phyloP scores from a whole-genome alignment of 352 stramenopile genomes.

The Phytophthora ohioensis region DNA sequence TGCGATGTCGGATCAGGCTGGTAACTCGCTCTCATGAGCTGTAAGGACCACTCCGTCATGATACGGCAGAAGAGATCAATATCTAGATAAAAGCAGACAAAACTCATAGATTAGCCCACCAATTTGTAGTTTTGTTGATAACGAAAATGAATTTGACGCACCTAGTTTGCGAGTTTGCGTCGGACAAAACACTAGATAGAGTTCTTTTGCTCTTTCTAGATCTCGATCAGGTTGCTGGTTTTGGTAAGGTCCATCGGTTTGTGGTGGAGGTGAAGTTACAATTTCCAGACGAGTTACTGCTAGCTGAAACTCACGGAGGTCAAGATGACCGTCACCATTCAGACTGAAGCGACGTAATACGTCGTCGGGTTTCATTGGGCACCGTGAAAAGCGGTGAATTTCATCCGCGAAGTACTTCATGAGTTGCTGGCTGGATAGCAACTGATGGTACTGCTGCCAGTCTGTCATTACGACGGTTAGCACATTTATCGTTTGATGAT shows the following conservation, averaged over 20 bases:
- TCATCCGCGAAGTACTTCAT: constrained; percentile 72
- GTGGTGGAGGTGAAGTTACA: constrained; percentile 24
- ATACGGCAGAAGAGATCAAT: constrained; percentile 86
- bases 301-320: constrained; percentile 80
- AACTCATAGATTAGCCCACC: background rate
- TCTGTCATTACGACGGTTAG: constrained; percentile 37
- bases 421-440: constrained; percentile 63
- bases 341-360: constrained; percentile 78
- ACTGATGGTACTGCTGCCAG: constrained; percentile 77
- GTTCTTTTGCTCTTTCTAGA: constrained; percentile 51
- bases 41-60: constrained; percentile 81
- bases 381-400: constrained; percentile 66
- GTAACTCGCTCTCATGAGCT: constrained; percentile 61
- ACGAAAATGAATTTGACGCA: constrained; percentile 11
- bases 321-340: constrained; percentile 77
- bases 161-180: constrained; percentile 70
- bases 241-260: constrained; percentile 8
- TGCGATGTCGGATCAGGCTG: constrained; percentile 31
- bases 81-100: constrained; percentile 35
- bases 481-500: background rate
- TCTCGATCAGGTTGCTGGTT: constrained; percentile 21
- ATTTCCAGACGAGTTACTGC: constrained; percentile 79
- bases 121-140: background rate
- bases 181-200: constrained; percentile 79
- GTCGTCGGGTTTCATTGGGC: constrained; percentile 72